Evolutionary conservation across 306 rosid species (phyloP).

Genomic region (Prunus salicina): DNA sequence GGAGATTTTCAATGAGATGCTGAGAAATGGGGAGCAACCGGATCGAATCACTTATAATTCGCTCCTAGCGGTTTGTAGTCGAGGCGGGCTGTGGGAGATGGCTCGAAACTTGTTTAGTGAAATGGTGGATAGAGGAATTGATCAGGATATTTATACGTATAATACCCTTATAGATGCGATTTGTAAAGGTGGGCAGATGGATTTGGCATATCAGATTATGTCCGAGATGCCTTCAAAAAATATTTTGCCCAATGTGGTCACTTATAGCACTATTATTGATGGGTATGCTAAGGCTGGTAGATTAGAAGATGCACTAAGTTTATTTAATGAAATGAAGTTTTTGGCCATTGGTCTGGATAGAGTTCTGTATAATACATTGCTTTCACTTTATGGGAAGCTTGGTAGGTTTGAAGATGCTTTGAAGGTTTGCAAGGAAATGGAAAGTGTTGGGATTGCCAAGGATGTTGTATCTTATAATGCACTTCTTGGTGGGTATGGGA

Average conservation of each 20-base stretch:
- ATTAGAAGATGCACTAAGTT: slow-evolving; percentile 68
- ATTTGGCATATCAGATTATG: slow-evolving; percentile 64
- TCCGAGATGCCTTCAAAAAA: slow-evolving; percentile 64
- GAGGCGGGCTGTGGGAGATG: slow-evolving; percentile 78
- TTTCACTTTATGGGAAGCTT: slow-evolving; percentile 74
- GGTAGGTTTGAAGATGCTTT: slow-evolving; percentile 75
- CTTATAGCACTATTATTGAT: slow-evolving; percentile 83
- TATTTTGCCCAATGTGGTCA: slow-evolving; percentile 74
- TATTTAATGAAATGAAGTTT: slow-evolving; percentile 68
- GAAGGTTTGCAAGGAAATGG: slow-evolving; percentile 70
- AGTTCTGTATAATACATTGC: slow-evolving; percentile 78
- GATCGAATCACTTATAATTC: slow-evolving; percentile 87
- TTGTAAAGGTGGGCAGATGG: slow-evolving; percentile 86
- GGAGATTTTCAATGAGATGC: slow-evolving; percentile 71
- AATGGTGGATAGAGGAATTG: slow-evolving; percentile 64
- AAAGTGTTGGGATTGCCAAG: slow-evolving; percentile 57
- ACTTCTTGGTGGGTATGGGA: slow-evolving; percentile 84
- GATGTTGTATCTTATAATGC: slow-evolving; percentile 85
- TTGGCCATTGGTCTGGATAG: slow-evolving; percentile 61
- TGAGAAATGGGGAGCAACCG: slow-evolving; percentile 49
- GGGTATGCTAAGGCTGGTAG: slow-evolving; percentile 81
- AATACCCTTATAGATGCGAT: slow-evolving; percentile 83
- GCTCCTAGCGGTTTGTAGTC: slow-evolving; percentile 69
- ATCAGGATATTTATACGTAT: slow-evolving; percentile 72
- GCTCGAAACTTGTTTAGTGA: slow-evolving; percentile 61